Conservation (phyloP, 768 basidiomycete species). For the Dioszegia aurantiaca region DNA sequence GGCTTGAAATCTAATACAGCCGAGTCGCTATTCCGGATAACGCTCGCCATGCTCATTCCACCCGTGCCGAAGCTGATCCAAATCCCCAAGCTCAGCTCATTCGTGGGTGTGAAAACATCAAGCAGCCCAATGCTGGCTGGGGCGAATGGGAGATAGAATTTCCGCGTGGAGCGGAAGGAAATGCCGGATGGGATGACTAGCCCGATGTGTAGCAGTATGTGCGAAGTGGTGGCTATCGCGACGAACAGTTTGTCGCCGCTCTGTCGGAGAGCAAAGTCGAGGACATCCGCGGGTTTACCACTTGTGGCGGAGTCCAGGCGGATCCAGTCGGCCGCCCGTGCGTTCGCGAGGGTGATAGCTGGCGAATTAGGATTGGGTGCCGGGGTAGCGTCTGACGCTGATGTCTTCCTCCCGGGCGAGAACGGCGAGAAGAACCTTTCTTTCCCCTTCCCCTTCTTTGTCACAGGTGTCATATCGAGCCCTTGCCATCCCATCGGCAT, state of each 20-base stretch:
- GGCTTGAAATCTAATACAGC: constrained; percentile 26
- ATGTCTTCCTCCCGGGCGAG: not conserved
- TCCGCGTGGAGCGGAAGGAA: constrained; percentile 17
- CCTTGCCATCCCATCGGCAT: constrained; percentile 6
- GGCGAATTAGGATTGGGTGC: no score
- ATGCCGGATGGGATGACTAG: constrained; percentile 4
- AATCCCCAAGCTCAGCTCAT: constrained; percentile 15
- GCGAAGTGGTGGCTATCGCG: constrained; percentile 17
- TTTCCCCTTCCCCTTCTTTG: constrained; percentile 10
- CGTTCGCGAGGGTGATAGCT: constrained; percentile 6
- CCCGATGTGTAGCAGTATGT: constrained; percentile 19
- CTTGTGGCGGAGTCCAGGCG: not conserved
- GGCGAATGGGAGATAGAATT: constrained; percentile 30
- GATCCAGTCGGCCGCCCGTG: constrained; percentile 16
- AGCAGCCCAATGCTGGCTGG: constrained; percentile 21
- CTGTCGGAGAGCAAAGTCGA: constrained; percentile 2
- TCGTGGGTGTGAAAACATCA: constrained; percentile 8
- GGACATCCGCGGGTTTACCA: not conserved
- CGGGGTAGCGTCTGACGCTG: not conserved
- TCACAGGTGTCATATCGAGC: constrained; percentile 7
- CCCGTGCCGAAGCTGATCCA: constrained; percentile 25
- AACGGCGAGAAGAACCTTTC: constrained; percentile 2
- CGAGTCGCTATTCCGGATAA: constrained; percentile 26
- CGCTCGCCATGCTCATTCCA: constrained; percentile 18
- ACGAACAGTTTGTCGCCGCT: constrained; percentile 10